phyloP scores from a whole-genome alignment of 2,329 filamentous ascomycete genomes.

The Diaporthe citrichinensis region DNA sequence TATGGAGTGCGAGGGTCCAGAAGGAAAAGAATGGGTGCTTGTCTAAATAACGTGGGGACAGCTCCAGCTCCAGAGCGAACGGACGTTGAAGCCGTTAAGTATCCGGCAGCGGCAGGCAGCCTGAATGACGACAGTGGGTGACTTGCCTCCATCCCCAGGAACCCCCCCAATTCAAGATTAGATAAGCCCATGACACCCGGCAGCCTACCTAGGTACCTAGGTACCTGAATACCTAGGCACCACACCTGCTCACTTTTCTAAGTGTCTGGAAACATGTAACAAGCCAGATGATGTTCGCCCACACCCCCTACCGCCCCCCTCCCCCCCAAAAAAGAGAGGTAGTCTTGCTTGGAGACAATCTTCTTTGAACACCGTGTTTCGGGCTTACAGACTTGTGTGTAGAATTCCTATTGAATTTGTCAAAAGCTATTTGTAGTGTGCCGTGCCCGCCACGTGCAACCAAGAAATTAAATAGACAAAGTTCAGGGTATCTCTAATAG shows the following conservation, averaged over 20 bases:
- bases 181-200: background rate
- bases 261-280: background rate
- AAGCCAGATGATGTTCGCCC: background rate
- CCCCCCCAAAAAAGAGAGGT: no score
- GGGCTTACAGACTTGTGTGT: background rate
- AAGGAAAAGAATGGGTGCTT: background rate
- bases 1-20: background rate
- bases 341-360: background rate
- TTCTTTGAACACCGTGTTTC: background rate
- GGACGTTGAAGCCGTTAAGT: conserved; percentile 9
- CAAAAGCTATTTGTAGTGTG: background rate
- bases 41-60: background rate
- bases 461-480: conserved; percentile 2
- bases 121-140: conserved; percentile 39
- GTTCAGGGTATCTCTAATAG: conserved; percentile 36
- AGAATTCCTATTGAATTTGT: background rate
- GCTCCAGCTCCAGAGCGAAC: background rate
- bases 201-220: background rate
- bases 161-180: background rate
- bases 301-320: no score
- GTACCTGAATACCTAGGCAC: background rate
- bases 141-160: background rate
- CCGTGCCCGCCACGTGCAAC: background rate
- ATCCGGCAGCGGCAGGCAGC: conserved; percentile 35
- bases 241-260: background rate